Base-by-base conservation (phyloP, 768 basidiomycete genomes). In the Rhodotorula taiwanensis region DNA sequence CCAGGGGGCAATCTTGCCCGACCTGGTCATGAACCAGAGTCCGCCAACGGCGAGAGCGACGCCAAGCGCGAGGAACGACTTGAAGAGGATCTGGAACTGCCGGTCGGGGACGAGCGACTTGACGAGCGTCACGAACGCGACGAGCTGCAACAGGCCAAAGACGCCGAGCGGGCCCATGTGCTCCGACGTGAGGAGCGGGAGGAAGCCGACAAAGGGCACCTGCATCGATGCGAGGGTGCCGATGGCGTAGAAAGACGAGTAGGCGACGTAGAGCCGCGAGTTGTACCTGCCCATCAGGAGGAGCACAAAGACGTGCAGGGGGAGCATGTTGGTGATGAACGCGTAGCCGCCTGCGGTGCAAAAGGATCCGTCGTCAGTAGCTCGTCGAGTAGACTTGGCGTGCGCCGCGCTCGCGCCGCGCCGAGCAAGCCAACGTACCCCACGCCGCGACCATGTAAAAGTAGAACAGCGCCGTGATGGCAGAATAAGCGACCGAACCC, bases 401-500 rank as follows among this genome's bases (percentile, higher is more conserved):
- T n/a, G n/a, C n/a, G n/a, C n/a, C n/a, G n/a, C n/a, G n/a, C n/a
- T n/a, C n/a, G n/a, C n/a, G n/a, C n/a, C n/a, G n/a, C n/a, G n/a
- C n/a, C n/a, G n/a, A n/a, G n/a, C n/a, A n/a, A n/a, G n/a, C n/a
- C n/a, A n/a, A 77, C 82, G 62, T 71, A 87, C 94, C 95, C 95
- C 95, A 99, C 34, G 95, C 95, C 55, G 95, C 94, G n/a, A 99
- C 95, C 95, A 99, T 99, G 82, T 98, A 99, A 71, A 97, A 98
- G 79, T 99, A 99, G 78, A 98, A 98, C 5, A 98, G 78, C 23
- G 93, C 95, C 49, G 95, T 86, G 44, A 89, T 73, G 30, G 89
- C 88, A 27, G 91, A 94, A 70, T 84, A 95, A 64, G 94, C 82
- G 2, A 90, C 92, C 64, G 90, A 94, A 47, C 95, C 95, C 50